These are phyloP conservation scores for Ceratocystiopsis sp. DNA, from an alignment of 2,329 filamentous ascomycete genomes.

Conservation along the genomic window DNA sequence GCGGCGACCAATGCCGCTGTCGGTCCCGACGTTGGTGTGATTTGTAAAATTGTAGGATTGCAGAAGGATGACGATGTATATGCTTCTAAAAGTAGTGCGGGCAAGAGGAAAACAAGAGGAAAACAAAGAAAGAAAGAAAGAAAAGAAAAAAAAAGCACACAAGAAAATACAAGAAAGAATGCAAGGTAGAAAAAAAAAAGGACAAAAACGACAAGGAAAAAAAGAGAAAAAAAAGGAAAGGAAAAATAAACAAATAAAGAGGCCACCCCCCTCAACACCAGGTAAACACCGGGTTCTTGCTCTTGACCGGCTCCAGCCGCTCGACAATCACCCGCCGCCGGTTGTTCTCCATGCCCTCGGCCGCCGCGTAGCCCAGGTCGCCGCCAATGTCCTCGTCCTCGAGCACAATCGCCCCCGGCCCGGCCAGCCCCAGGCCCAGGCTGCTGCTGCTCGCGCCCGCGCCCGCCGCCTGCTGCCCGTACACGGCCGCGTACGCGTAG, in stretches of 20 bases:
- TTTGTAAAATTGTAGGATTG: too few relatives aligned
- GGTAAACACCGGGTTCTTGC: constrained; percentile 86
- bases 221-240: background rate
- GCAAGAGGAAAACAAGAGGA: background rate
- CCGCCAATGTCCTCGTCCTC: constrained; percentile 71
- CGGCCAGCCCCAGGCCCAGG: too few relatives aligned
- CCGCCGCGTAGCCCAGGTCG: constrained; percentile 85
- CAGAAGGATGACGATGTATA: too few relatives aligned
- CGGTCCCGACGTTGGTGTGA: background rate
- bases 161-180: background rate
- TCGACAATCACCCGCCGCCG: constrained; percentile 93
- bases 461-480: too few relatives aligned
- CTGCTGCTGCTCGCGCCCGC: too few relatives aligned
- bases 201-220: background rate
- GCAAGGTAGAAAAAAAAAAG: background rate
- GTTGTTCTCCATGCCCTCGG: constrained; percentile 83
- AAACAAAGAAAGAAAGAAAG: background rate
- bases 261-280: constrained; percentile 64
- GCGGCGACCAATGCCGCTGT: too few relatives aligned
- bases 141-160: background rate
- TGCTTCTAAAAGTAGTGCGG: background rate
- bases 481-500: background rate
- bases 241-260: background rate
- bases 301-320: constrained; percentile 87
- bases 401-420: background rate